Percentiles rank a stretch among this genome's conserved stretches.
Evolutionary conservation across 2,329 filamentous ascomycete species (phyloP).

Genomic region (Paraconiothyrium brasiliense): DNA sequence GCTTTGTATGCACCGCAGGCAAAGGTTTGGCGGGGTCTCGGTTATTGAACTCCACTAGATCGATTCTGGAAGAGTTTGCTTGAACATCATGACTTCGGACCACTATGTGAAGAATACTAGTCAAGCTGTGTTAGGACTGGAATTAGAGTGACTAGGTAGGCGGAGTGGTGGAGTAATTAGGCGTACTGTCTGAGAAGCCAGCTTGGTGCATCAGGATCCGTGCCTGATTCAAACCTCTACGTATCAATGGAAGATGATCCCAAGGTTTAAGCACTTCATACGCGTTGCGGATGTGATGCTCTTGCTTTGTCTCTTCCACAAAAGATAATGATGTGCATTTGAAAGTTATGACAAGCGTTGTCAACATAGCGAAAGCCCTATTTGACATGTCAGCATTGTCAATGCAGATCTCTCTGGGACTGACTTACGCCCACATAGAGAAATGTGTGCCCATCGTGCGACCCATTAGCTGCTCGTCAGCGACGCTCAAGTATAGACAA

Average conservation of each 20-base stretch:
- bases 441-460: constrained; percentile 37
- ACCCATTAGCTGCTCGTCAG: constrained; percentile 36
- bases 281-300: constrained; percentile 34
- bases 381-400: constrained; percentile 4
- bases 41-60: constrained; percentile 25
- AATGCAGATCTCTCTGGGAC: background rate
- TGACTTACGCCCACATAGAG: constrained; percentile 31
- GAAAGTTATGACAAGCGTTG: constrained; percentile 32
- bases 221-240: constrained; percentile 30
- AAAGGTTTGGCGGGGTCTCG: constrained; percentile 19
- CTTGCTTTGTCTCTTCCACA: constrained; percentile 31
- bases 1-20: background rate
- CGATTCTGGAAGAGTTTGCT: background rate
- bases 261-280: constrained; percentile 34
- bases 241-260: constrained; percentile 32
- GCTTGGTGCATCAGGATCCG: constrained; percentile 33
- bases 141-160: constrained; percentile 4
- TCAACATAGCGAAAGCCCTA: constrained; percentile 33
- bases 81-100: constrained; percentile 1
- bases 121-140: constrained; percentile 14
- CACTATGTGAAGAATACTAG: constrained; percentile 6
- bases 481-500: constrained; percentile 30
- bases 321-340: constrained; percentile 30
- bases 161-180: background rate
- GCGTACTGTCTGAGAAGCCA: constrained; percentile 20